Evolutionary conservation across 2,329 filamentous ascomycete species (phyloP).

Genomic region (Pseudocercospora crystallina): DNA sequence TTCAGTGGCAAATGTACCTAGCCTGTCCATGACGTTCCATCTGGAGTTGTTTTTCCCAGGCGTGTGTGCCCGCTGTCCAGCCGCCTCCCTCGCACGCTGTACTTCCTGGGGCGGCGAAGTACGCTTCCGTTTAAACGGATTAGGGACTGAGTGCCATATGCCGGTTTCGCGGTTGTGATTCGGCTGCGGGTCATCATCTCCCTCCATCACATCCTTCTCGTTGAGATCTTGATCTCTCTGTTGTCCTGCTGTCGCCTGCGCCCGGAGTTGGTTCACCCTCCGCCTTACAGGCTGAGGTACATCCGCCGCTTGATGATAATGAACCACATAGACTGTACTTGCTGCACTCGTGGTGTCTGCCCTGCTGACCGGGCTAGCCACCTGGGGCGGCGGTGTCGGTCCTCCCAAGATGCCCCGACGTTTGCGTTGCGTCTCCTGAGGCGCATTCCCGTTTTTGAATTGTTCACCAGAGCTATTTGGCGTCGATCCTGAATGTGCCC

Average conservation of each 20-base stretch:
- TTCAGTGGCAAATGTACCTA: constrained; percentile 52
- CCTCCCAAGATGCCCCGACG: constrained; percentile 12
- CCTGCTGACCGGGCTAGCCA: constrained; percentile 58
- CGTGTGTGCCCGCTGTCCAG: constrained; percentile 30
- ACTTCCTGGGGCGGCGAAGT: constrained; percentile 61
- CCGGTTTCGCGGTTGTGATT: constrained; percentile 34
- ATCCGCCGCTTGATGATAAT: constrained; percentile 57
- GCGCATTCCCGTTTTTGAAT: not conserved
- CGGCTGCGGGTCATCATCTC: constrained; percentile 22
- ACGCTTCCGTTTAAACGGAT: constrained; percentile 59
- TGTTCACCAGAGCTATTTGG: constrained; percentile 15
- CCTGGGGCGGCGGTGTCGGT: constrained; percentile 46
- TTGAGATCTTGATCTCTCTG: constrained; percentile 14
- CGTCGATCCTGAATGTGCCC: constrained; percentile 30
- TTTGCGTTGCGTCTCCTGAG: constrained; percentile 3
- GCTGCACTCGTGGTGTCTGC: constrained; percentile 62
- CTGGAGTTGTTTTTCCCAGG: constrained; percentile 45
- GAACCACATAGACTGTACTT: constrained; percentile 64
- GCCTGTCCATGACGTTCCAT: constrained; percentile 45
- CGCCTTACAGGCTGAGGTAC: constrained; percentile 41
- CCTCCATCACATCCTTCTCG: constrained; percentile 29
- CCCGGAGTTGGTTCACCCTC: constrained; percentile 22
- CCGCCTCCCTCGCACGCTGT: constrained; percentile 47
- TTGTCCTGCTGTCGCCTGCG: not conserved
- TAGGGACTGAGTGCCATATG: constrained; percentile 53